Conservation (phyloP, 2,329 filamentous ascomycete genomes). For the Alternaria arbusti region DNA sequence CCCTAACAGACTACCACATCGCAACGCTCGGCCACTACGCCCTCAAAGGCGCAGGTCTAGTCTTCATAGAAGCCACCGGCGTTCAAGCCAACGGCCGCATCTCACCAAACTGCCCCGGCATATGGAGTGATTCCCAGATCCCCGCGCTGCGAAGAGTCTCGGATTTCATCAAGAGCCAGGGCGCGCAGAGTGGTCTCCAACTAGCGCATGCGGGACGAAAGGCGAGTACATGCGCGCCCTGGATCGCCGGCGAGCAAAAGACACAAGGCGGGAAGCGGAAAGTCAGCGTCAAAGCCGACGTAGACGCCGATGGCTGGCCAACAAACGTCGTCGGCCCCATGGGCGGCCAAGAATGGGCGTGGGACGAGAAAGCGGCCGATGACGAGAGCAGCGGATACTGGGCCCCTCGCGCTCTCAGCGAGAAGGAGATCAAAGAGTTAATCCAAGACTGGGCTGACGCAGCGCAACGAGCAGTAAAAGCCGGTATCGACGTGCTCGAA, state of each 20-base stretch:
- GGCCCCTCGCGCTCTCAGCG: conserved; percentile 46
- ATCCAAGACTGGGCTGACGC: conserved; percentile 51
- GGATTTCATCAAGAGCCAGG: conserved; percentile 47
- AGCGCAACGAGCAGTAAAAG: conserved; percentile 44
- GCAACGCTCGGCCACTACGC: conserved; percentile 49
- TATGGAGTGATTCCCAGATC: conserved; percentile 48
- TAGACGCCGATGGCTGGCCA: conserved; percentile 45
- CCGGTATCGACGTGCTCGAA: conserved; percentile 51
- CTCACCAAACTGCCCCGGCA: conserved; percentile 44
- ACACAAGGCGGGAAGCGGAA: conserved; percentile 30
- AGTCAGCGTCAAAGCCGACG: conserved; percentile 34
- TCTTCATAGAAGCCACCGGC: conserved; percentile 47
- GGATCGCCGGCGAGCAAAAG: conserved; percentile 30
- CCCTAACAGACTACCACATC: conserved; percentile 48
- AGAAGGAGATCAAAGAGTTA: conserved; percentile 48
- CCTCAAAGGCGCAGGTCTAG: conserved; percentile 44
- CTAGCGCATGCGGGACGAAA: conserved; percentile 48
- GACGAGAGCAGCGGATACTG: conserved; percentile 45
- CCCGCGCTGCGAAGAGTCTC: conserved; percentile 38
- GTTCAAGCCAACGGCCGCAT: conserved; percentile 47
- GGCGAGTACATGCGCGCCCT: conserved; percentile 40
- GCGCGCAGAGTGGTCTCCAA: conserved; percentile 40
- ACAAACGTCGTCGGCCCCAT: conserved; percentile 45
- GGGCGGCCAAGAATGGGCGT: conserved; percentile 47
- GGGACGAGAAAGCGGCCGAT: conserved; percentile 45